phyloP scores from a whole-genome alignment of 352 stramenopile genomes.

The Thalassiosira oceanica region DNA sequence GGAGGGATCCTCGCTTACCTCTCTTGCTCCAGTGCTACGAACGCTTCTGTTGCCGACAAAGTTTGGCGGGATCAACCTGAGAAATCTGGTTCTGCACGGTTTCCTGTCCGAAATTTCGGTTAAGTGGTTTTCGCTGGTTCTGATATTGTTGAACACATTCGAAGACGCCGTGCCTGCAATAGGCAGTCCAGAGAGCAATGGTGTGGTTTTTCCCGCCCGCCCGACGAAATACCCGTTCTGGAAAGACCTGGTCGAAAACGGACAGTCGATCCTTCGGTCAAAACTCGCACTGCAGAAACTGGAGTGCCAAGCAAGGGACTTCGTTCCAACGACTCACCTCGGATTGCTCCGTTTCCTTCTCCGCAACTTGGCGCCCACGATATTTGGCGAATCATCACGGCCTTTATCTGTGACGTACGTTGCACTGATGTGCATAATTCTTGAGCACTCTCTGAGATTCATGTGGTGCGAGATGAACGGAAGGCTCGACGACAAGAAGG shows the following conservation, averaged over 20 bases:
- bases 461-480: conserved; percentile 59
- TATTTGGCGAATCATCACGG: background rate
- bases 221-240: conserved; percentile 32
- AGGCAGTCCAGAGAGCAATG: conserved; percentile 1
- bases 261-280: background rate
- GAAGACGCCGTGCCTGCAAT: conserved; percentile 1
- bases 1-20: background rate
- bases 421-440: conserved; percentile 32
- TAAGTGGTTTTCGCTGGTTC: conserved; percentile 53
- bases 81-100: conserved; percentile 67
- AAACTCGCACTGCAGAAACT: background rate
- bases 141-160: conserved; percentile 45
- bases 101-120: conserved; percentile 52
- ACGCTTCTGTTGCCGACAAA: conserved; percentile 27
- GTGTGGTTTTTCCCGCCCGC: conserved; percentile 1
- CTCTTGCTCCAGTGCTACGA: conserved; percentile 22
- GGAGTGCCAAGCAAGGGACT: background rate
- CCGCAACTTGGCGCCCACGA: conserved; percentile 4
- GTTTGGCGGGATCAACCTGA: conserved; percentile 51
- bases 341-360: conserved; percentile 16
- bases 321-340: conserved; percentile 19
- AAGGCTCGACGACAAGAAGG: conserved; percentile 31
- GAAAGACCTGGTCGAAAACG: conserved; percentile 7
- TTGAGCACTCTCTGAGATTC: conserved; percentile 58
- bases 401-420: conserved; percentile 24